phyloP scores from a whole-genome alignment of 2,329 filamentous ascomycete species.

The Parascedosporium putredinis region DNA sequence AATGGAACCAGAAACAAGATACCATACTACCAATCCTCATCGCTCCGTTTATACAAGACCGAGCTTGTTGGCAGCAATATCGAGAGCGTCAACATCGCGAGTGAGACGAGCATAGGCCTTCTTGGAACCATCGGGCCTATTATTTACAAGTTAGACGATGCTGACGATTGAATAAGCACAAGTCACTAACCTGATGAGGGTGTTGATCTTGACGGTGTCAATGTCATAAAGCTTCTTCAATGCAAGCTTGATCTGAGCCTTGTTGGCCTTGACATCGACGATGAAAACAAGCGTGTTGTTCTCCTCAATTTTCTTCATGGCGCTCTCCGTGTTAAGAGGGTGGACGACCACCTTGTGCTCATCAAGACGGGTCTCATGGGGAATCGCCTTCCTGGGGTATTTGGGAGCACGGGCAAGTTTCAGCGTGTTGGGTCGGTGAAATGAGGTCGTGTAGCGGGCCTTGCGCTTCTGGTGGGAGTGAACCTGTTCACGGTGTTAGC shows the following conservation, averaged over 20 bases:
- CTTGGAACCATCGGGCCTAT: conserved; percentile 89
- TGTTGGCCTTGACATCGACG: conserved; percentile 95
- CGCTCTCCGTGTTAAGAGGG: conserved; percentile 98
- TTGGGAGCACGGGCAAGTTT: conserved; percentile 82
- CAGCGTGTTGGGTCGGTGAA: conserved; percentile 97
- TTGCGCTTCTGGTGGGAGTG: conserved; percentile 77
- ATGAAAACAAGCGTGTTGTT: conserved; percentile 99
- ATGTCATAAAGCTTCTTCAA: conserved; percentile 99
- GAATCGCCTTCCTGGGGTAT: conserved; percentile 93
- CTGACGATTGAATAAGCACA: conserved; percentile 8
- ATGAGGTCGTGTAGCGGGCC: conserved; percentile 84
- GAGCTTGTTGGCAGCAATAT: conserved; percentile 99
- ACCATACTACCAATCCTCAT: not conserved
- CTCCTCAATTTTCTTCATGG: conserved; percentile 99
- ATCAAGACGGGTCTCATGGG: conserved; percentile 83
- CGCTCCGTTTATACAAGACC: conserved; percentile 70
- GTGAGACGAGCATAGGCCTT: conserved; percentile 97
- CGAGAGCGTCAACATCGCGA: conserved; percentile 91
- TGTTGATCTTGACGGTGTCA: conserved; percentile 98
- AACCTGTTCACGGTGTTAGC: conserved; percentile 23
- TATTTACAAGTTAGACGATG: conserved; percentile 12
- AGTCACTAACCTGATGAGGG: conserved; percentile 72
- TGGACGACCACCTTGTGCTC: conserved; percentile 96
- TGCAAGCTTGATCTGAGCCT: conserved; percentile 97
- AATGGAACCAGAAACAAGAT: conserved; percentile 8